These are phyloP conservation scores for Yamadazyma dendronema DNA, from an alignment of 1,139 yeast genomes.

Conservation along the genomic window DNA sequence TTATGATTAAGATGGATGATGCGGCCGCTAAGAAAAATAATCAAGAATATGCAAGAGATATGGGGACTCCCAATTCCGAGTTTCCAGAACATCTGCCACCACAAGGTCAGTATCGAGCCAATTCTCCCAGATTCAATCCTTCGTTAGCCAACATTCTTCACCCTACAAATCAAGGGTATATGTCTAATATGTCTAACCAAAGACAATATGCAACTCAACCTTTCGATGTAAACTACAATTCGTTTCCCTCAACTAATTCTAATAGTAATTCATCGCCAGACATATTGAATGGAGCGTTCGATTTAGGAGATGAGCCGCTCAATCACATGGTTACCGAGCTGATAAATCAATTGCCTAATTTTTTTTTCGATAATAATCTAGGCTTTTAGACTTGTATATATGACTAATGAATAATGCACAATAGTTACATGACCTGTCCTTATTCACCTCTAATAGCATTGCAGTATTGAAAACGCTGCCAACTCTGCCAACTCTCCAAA, in stretches of 20 bases:
- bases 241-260: background rate
- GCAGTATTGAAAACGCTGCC: too few relatives aligned
- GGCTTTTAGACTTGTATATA: slow-evolving; percentile 18
- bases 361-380: slow-evolving; percentile 39
- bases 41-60: background rate
- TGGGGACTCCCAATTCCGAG: background rate
- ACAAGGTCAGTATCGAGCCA: slow-evolving; percentile 4
- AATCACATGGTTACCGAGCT: slow-evolving; percentile 13
- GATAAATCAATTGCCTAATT: slow-evolving; percentile 31
- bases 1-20: slow-evolving; percentile 4
- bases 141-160: slow-evolving; percentile 24
- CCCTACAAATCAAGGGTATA: slow-evolving; percentile 3
- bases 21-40: slow-evolving; percentile 1
- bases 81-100: background rate
- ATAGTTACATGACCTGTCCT: too few relatives aligned
- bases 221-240: background rate
- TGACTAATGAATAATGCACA: background rate
- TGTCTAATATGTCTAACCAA: too few relatives aligned
- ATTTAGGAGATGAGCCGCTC: slow-evolving; percentile 12
- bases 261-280: slow-evolving; percentile 9
- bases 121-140: slow-evolving; percentile 24
- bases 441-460: too few relatives aligned
- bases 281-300: slow-evolving; percentile 6
- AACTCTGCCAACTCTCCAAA: too few relatives aligned
- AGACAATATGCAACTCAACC: background rate